Evolutionary conservation across 1,284 basidiomycete species (phyloP), one percentile per base, ranked within the genome.

Genomic region (Puccinia triticina): DNA sequence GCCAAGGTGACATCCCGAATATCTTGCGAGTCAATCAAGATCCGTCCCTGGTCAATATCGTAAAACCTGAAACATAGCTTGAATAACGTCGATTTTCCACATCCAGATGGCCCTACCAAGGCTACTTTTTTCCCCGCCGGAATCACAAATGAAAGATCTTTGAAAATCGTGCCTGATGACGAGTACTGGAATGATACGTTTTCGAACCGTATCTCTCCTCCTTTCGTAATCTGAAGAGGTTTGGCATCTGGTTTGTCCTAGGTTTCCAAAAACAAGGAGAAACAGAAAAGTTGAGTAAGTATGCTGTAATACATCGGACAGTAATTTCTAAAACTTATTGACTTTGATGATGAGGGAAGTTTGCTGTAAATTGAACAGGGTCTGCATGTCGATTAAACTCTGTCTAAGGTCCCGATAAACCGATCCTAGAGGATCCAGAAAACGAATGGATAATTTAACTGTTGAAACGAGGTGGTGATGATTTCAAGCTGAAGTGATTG

Each of bases 391-490:
- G 48, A 82, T 82, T 53, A 82, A n/a, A 50, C 81, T 82, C 43
- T 82, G 81, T 32, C 81, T 76, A 29, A 82, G 74, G 40, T 82
- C 81, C 37, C 81, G 81, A 82, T 82, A 82, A 69, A 82, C 81
- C 32, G 79, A 82, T 4, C 79, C 79, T 82, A 64, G 43, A 21
- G 3, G 57, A 64, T n/a, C 1, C 23, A 32, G 16, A 12, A 66
- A 50, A 77, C 29, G 18, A 40, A 57, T 14, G 29, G 29, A 55
- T 50, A 29, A 40, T 11, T 73, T 73, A 37, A 50, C 21, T 73
- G 53, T 37, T 55, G 34, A 34, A 48, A 82, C 61, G 21, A 57
- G 53, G 40, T 48, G 46, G 69, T 69, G 21, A 29, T 29, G 29
- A 75, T 75, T 55, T 82, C 48, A 69, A 64, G 72, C 72, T 46